These are phyloP conservation scores for Chalaropsis thielavioides DNA, from an alignment of 2,329 filamentous ascomycete species.

Conservation along the genomic window DNA sequence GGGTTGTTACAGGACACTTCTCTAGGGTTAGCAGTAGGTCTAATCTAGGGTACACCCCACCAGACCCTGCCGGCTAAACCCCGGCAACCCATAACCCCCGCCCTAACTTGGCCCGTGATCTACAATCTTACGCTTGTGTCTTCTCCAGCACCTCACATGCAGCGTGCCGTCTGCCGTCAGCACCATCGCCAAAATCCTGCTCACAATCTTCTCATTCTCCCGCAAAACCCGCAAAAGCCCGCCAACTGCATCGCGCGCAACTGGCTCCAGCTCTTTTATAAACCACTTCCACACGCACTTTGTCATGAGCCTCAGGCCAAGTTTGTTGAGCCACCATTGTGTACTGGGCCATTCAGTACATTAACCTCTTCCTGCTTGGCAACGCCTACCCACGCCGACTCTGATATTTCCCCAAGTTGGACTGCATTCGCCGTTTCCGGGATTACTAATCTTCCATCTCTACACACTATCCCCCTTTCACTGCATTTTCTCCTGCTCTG, in stretches of 20 bases:
- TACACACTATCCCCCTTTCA: not conserved
- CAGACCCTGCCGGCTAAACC: not conserved
- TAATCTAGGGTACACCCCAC: too few relatives aligned
- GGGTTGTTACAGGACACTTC: too few relatives aligned
- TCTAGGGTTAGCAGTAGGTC: too few relatives aligned
- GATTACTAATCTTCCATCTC: not conserved
- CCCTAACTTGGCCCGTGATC: not conserved
- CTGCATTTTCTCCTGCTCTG: not conserved
- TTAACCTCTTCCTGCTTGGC: not conserved
- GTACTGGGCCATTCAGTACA: slow-evolving; percentile 11
- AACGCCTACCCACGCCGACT: not conserved
- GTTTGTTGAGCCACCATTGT: slow-evolving; percentile 8
- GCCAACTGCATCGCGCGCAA: not conserved
- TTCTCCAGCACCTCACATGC: not conserved
- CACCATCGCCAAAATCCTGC: not conserved
- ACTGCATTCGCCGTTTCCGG: not conserved
- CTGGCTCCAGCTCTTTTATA: not conserved
- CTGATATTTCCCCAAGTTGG: not conserved
- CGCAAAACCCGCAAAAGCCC: not conserved
- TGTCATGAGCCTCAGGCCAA: not conserved
- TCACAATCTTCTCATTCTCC: slow-evolving; percentile 9
- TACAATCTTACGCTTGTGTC: not conserved
- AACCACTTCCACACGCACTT: not conserved
- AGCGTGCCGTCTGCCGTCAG: not conserved
- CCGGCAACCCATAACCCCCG: too few relatives aligned